Percentiles rank a stretch among this genome's conserved stretches.
Evolutionary conservation across 2,329 filamentous ascomycete species (phyloP).

Genomic region (Calonectria naviculata): DNA sequence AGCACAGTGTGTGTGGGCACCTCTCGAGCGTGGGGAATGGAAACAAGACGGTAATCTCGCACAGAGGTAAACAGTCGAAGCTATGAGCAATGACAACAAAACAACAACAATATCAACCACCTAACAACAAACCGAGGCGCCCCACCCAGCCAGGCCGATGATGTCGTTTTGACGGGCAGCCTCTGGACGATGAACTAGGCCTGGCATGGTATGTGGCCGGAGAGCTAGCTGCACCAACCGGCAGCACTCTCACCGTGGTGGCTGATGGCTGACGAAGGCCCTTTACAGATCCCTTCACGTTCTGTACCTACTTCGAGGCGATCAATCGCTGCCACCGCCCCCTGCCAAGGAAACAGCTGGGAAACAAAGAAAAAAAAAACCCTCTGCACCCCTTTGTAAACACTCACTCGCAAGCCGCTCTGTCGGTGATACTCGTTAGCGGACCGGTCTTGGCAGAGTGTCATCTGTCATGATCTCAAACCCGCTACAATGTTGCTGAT

Average conservation of each 20-base stretch:
- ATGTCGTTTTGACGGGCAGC: conserved; percentile 10
- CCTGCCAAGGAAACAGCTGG: conserved; percentile 18
- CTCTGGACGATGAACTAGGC: background rate
- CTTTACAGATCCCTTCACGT: conserved; percentile 2
- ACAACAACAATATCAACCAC: conserved; percentile 1
- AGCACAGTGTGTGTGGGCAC: conserved; percentile 37
- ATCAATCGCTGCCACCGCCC: conserved; percentile 9
- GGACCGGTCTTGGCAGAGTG: conserved; percentile 16
- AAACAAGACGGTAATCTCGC: conserved; percentile 45
- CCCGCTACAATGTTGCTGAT: conserved; percentile 18
- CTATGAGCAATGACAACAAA: conserved; percentile 13
- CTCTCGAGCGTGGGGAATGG: conserved; percentile 41
- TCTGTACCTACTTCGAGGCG: background rate
- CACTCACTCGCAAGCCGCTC: background rate
- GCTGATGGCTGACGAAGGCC: conserved; percentile 32
- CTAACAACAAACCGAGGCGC: conserved; percentile 11
- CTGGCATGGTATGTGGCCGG: conserved; percentile 2
- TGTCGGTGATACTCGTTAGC: conserved; percentile 33
- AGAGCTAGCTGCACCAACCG: background rate
- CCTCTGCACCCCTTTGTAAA: conserved; percentile 21
- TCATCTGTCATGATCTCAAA: conserved; percentile 12
- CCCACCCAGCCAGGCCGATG: conserved; percentile 14
- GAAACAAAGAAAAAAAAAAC: conserved; percentile 26
- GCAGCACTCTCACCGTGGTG: conserved; percentile 16
- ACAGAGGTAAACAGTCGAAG: conserved; percentile 8